Evolutionary conservation across 805 yeast genomes (phyloP).

Genomic region (Brettanomyces sp.): DNA sequence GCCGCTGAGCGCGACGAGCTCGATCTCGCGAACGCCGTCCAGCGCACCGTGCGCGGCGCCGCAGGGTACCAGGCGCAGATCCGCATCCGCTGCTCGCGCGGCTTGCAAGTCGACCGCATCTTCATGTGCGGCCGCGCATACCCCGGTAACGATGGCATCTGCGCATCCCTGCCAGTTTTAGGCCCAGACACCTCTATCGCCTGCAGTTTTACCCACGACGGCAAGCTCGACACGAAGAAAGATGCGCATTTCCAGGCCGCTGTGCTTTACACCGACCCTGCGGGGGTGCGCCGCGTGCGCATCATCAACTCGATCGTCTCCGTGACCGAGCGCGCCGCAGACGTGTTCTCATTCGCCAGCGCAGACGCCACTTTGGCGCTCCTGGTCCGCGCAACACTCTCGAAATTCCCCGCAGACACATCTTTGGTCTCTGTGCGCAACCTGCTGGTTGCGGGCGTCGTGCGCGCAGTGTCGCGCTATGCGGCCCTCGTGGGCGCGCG

Average conservation of each 20-base stretch:
- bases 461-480: constrained; percentile 51
- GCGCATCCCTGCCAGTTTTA: constrained; percentile 7
- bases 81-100: constrained; percentile 80
- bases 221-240: constrained; percentile 53
- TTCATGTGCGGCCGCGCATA: constrained; percentile 48
- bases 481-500: constrained; percentile 36
- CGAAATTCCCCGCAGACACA: constrained; percentile 31
- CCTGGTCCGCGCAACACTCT: constrained; percentile 39
- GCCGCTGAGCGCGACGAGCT: constrained; percentile 58
- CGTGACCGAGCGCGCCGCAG: constrained; percentile 62
- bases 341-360: constrained; percentile 72
- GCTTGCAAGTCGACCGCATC: constrained; percentile 70
- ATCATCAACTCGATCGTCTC: constrained; percentile 80
- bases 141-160: constrained; percentile 16
- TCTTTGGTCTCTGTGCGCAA: constrained; percentile 23
- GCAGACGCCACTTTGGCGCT: constrained; percentile 55
- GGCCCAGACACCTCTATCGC: constrained; percentile 54
- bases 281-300: constrained; percentile 75
- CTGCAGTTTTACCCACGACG: constrained; percentile 69
- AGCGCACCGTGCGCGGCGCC: constrained; percentile 38
- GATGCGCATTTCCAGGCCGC: constrained; percentile 93
- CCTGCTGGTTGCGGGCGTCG: constrained; percentile 29
- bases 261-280: constrained; percentile 65
- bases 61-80: constrained; percentile 74
- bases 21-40: constrained; percentile 50